Percentiles rank a stretch among this genome's conserved stretches.
phyloP scores from a whole-genome alignment of 2,329 filamentous ascomycete genomes.

The Dactylellina sp. region DNA sequence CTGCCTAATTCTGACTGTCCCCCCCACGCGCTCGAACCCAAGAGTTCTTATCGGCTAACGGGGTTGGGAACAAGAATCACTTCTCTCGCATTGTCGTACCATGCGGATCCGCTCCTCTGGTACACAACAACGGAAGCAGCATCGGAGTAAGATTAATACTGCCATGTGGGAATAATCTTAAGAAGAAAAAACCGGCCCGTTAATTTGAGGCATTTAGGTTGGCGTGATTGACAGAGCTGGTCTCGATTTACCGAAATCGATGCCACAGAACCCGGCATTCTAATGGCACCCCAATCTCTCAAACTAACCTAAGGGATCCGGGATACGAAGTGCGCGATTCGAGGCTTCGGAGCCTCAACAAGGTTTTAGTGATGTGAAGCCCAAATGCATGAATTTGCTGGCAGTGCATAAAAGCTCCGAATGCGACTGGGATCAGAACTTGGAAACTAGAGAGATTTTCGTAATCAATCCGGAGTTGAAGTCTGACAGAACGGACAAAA shows the following conservation, averaged over 20 bases:
- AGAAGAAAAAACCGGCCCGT: slow-evolving; percentile 1
- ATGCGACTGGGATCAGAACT: slow-evolving; percentile 21
- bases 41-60: slow-evolving; percentile 44
- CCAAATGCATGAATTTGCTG: slow-evolving; percentile 45
- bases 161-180: slow-evolving; percentile 41
- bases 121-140: not conserved
- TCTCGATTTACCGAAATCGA: slow-evolving; percentile 17
- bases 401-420: slow-evolving; percentile 43
- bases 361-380: slow-evolving; percentile 17
- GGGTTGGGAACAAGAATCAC: not conserved
- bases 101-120: slow-evolving; percentile 17
- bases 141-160: slow-evolving; percentile 19
- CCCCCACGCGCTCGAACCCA: slow-evolving; percentile 40
- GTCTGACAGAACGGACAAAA: no score
- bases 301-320: no score
- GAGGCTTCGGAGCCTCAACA: slow-evolving; percentile 52
- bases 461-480: no score
- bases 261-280: slow-evolving; percentile 5
- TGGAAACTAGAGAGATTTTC: slow-evolving; percentile 4
- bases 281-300: slow-evolving; percentile 6
- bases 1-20: slow-evolving; percentile 21
- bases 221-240: not conserved
- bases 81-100: not conserved
- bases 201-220: slow-evolving; percentile 46
- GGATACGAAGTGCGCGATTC: slow-evolving; percentile 31